Conservation (phyloP, 768 basidiomycete species). For the Russula foetens region DNA sequence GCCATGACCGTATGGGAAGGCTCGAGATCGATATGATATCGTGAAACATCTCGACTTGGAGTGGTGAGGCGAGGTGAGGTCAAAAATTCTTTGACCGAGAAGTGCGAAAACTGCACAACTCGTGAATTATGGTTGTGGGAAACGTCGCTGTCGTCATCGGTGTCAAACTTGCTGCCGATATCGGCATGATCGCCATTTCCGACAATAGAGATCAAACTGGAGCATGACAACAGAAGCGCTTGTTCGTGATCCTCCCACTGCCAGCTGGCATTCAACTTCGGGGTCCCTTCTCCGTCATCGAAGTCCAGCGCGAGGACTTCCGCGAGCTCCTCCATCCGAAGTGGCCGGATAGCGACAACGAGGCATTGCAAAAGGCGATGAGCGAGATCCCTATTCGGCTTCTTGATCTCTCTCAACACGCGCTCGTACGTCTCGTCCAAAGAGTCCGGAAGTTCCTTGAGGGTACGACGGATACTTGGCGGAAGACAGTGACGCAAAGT, state of each 20-base stretch:
- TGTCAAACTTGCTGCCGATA: too few relatives aligned
- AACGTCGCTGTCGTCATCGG: too few relatives aligned
- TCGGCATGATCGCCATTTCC: too few relatives aligned
- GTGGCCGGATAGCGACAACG: not conserved
- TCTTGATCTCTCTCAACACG: not conserved
- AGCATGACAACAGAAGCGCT: not conserved
- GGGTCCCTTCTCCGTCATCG: not conserved
- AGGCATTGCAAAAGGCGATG: conserved; percentile 3
- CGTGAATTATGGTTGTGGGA: not conserved
- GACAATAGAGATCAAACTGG: not conserved
- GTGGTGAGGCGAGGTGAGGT: not conserved
- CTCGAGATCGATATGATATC: not conserved
- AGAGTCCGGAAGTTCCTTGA: not conserved
- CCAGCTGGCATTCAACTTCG: not conserved
- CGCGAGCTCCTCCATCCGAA: not conserved
- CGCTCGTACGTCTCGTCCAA: conserved; percentile 1
- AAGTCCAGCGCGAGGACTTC: conserved; percentile 3
- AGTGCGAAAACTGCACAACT: not conserved
- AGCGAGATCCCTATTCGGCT: not conserved
- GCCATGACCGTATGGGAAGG: not conserved
- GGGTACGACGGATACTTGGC: not conserved
- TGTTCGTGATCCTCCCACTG: not conserved
- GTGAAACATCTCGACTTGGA: not conserved
- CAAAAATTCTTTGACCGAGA: conserved; percentile 1
- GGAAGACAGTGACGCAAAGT: not conserved